Base-by-base conservation (phyloP, 331 rosid genomes). In the Stylosanthes scabra region DNA sequence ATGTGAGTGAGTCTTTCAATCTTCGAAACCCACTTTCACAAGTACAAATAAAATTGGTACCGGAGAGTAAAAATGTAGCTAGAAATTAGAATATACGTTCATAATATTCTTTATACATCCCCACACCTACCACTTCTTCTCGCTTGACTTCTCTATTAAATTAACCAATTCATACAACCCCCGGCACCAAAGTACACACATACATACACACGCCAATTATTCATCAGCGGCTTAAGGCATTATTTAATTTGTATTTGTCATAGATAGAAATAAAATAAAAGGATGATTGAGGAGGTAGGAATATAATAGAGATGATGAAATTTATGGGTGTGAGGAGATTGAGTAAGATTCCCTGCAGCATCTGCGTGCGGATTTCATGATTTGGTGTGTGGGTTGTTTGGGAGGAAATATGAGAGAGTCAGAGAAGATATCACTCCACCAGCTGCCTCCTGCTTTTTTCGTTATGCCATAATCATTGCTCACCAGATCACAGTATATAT, bases 381-480 rank as follows among this genome's bases (percentile, higher is more conserved):
- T 73, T 47, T 55, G 73, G 59, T 66, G 31, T 42, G 60, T 20
- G 12, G 72, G 54, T 52, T 51, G 52, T 31, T 31, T 31, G 59
- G 13, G 40, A 8, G 42, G 8, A 16, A 11, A 28, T 40, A n/a
- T 29, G 45, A 16, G 59, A 59, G 65, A 40, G 66, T 11, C 66
- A 9, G 46, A 41, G 10, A 41, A 8, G 9, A 41, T 7, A 41
- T 41, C 10, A 6, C 46, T 41, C 46, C 59, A 63, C 59, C 63
- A 5, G 67, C 62, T 77, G 80, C 29, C 58, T 77, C 78, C 29
- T 68, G 63, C 81, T 82, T 78, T 72, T 72, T 84, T 80, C 70
- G 81, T 82, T 75, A 70, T 74, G 67, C 28, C 54, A 56, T 55
- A 84, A 77, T 84, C 84, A 82, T 75, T 82, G 73, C 86, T 11